These are phyloP conservation scores for Neurospora sp. DNA, from an alignment of 495 filamentous ascomycete genomes.

Conservation along the genomic window DNA sequence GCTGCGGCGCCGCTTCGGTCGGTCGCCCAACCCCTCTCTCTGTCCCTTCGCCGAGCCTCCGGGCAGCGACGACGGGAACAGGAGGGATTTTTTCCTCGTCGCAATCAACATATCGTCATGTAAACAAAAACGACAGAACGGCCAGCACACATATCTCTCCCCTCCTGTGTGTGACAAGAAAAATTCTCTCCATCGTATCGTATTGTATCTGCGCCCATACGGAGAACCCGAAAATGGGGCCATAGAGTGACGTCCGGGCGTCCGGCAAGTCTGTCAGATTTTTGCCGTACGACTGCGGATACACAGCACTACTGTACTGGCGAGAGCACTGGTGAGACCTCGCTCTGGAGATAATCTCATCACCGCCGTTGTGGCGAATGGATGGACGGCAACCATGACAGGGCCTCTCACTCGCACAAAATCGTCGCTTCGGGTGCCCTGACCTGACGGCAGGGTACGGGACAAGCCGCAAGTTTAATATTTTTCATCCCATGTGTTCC, in stretches of 20 bases:
- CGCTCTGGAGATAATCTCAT: background rate
- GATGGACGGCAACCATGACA: background rate
- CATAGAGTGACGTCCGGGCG: background rate
- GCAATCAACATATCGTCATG: background rate
- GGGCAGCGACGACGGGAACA: background rate
- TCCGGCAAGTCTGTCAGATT: background rate
- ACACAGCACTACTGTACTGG: background rate
- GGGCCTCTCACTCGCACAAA: background rate
- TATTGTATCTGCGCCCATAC: background rate
- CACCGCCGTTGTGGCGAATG: background rate
- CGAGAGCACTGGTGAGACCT: background rate
- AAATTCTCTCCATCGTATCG: background rate
- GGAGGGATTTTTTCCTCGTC: background rate
- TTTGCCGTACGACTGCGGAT: background rate
- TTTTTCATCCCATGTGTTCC: background rate
- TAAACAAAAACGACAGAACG: background rate
- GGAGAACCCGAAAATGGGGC: background rate
- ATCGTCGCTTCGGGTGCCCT: background rate
- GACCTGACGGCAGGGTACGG: background rate
- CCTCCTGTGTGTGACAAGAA: background rate
- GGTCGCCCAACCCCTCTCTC: background rate
- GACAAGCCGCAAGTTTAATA: background rate
- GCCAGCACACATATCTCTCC: background rate
- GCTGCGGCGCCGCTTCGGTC: background rate
- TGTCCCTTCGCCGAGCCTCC: background rate